Evolutionary conservation across 306 rosid species (phyloP).

Genomic region (Lotus japonicus): DNA sequence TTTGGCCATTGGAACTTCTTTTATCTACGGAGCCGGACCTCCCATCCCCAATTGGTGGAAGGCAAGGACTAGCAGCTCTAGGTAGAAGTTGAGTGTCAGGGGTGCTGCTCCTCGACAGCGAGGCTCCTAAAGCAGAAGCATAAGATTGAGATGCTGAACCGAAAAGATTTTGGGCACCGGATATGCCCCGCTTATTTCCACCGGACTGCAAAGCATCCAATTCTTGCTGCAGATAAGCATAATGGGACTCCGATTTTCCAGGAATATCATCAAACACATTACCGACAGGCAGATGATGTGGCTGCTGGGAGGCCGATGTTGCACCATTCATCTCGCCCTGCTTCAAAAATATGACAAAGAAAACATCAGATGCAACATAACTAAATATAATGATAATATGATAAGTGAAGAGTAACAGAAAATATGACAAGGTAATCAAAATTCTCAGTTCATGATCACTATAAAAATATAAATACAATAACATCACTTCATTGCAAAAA

Average conservation of each 20-base stretch:
- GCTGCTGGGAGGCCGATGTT: slow-evolving; percentile 52
- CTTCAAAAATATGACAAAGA: not conserved
- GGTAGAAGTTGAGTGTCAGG: slow-evolving; percentile 86
- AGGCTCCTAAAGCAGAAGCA: slow-evolving; percentile 79
- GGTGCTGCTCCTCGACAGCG: slow-evolving; percentile 84
- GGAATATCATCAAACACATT: slow-evolving; percentile 65
- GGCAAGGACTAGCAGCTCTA: slow-evolving; percentile 91
- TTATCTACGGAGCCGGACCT: slow-evolving; percentile 54
- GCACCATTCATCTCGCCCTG: slow-evolving; percentile 28
- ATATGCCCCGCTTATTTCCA: slow-evolving; percentile 52
- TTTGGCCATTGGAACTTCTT: slow-evolving; percentile 54
- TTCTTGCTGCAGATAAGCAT: slow-evolving; percentile 50
- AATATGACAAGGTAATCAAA: not conserved
- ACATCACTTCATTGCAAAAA: not conserved
- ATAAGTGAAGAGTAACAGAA: not conserved
- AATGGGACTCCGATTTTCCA: slow-evolving; percentile 47
- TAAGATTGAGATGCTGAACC: slow-evolving; percentile 64
- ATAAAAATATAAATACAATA: not conserved
- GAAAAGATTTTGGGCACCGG: slow-evolving; percentile 50
- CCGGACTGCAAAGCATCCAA: slow-evolving; percentile 49
- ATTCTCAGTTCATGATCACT: not conserved
- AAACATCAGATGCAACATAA: slow-evolving; percentile 5
- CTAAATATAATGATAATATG: not conserved
- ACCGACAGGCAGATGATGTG: slow-evolving; percentile 60
- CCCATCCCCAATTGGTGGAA: slow-evolving; percentile 90